Conservation (phyloP, 495 filamentous ascomycete genomes). For the Penicillium waksmanii region DNA sequence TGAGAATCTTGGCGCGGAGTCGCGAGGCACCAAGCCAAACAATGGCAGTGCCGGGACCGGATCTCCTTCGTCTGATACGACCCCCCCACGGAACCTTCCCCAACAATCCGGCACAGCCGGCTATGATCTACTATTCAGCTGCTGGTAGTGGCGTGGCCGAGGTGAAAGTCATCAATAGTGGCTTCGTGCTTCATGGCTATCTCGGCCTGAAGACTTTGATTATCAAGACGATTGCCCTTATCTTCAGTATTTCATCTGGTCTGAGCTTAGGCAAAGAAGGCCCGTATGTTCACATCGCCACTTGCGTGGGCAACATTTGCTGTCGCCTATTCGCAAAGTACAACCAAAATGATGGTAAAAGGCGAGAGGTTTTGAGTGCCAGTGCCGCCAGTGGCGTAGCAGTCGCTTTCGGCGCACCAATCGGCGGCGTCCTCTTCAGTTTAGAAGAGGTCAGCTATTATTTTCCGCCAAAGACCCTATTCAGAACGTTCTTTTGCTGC, state of each 20-base stretch:
- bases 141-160: conserved; percentile 97
- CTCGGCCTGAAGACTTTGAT: conserved; percentile 86
- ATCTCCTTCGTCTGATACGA: conserved; percentile 42
- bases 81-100: conserved; percentile 34
- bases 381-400: conserved; percentile 91
- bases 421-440: conserved; percentile 91
- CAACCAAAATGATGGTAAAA: conserved; percentile 86
- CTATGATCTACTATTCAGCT: conserved; percentile 93
- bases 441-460: conserved; percentile 97
- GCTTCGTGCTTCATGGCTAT: conserved; percentile 96
- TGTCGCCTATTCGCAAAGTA: conserved; percentile 94
- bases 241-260: conserved; percentile 90
- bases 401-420: conserved; percentile 92
- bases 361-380: conserved; percentile 90
- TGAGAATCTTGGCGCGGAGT: conserved; percentile 67
- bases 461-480: conserved; percentile 97
- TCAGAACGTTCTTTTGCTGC: conserved; percentile 97
- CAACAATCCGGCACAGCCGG: conserved; percentile 48
- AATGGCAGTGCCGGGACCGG: conserved; percentile 35
- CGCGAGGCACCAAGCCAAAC: conserved; percentile 47
- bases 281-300: conserved; percentile 95
- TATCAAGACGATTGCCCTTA: conserved; percentile 80
- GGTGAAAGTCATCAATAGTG: conserved; percentile 95
- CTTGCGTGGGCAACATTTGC: conserved; percentile 92
- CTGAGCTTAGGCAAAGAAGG: conserved; percentile 96